Conservation (phyloP, 208 protist genomes). For the Phytomonas serpens region DNA sequence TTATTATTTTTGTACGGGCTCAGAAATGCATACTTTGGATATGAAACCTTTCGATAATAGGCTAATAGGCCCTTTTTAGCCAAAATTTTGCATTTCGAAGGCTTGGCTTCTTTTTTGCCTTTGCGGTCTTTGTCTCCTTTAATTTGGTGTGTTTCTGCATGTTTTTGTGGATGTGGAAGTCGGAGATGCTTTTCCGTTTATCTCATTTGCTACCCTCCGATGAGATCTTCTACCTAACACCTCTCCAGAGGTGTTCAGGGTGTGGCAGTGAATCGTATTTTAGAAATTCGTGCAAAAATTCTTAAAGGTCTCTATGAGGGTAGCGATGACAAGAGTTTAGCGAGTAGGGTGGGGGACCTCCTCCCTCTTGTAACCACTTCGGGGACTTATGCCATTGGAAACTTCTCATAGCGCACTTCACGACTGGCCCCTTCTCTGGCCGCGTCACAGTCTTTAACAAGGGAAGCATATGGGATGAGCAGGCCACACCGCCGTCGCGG, state of each 20-base stretch:
- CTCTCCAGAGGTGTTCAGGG: conserved; percentile 22
- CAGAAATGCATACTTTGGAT: neutral
- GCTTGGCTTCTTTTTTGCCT: neutral
- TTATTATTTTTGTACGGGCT: neutral
- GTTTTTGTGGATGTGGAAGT: neutral
- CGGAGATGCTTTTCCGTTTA: neutral
- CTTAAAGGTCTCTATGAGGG: conserved; percentile 33
- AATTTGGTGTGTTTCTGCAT: neutral
- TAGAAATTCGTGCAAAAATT: conserved; percentile 35
- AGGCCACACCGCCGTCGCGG: neutral
- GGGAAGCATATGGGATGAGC: conserved; percentile 17
- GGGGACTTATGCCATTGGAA: conserved; percentile 46
- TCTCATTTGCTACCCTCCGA: neutral
- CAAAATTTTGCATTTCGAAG: neutral
- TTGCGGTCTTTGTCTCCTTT: neutral
- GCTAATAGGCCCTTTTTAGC: neutral
- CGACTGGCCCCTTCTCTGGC: conserved; percentile 71
- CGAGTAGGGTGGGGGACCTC: conserved; percentile 53
- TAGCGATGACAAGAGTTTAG: conserved; percentile 73
- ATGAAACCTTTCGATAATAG: neutral
- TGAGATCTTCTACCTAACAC: conserved; percentile 2
- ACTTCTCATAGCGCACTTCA: conserved; percentile 64
- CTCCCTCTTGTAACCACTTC: conserved; percentile 35
- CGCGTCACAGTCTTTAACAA: conserved; percentile 70
- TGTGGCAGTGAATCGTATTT: conserved; percentile 31